Base-by-base conservation (phyloP, 139 green algal genomes). In the Zygnema circumcarinatum region DNA sequence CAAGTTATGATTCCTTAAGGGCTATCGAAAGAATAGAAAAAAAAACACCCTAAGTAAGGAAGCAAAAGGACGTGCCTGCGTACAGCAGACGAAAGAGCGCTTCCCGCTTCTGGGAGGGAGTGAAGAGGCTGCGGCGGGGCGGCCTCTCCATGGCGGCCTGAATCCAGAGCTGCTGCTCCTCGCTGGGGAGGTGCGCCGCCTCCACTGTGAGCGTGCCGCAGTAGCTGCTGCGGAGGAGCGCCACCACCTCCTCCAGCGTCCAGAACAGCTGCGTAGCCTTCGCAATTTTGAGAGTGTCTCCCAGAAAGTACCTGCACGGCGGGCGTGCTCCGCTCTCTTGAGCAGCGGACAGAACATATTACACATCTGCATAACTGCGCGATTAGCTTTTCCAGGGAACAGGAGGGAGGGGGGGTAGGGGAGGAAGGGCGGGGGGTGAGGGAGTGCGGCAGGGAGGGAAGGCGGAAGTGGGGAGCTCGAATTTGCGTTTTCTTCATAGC, bases 121-220 rank as follows among this genome's bases (percentile, higher is more conserved):
- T 75, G 80, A 88, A 89, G 76, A 88, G 39, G 1, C 35, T 47
- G 1, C 78, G 79, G 35, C 20, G 0, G n/a, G 39, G 62, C 1
- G 78, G 85, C 0, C 78, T 29, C n/a, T 90, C 85, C 47, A 90
- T 56, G 36, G 35, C 47, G 11, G 56, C 38, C 7, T 81, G 85
- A 67, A 90, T n/a, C 85, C 85, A 90, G 35, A 33, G 31, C 85
- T 90, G 85, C 76, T 90, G 85, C 39, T 90, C 79, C 36, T 25
- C 33, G 38, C 47, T 81, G 20, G 39, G 20, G 41, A 90, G 47
- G 29, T 90, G 85, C 1, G 33, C 79, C 42, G 35, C 83, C 42
- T 90, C 85, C n/a, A 83, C 85, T 35, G 85, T 90, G 20, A 38
- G 42, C 7, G 78, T 90, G 41, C 85, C 81, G 67, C 85, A 90